Base-by-base conservation (phyloP, 768 basidiomycete species). In the Cantharellus anzutake region DNA sequence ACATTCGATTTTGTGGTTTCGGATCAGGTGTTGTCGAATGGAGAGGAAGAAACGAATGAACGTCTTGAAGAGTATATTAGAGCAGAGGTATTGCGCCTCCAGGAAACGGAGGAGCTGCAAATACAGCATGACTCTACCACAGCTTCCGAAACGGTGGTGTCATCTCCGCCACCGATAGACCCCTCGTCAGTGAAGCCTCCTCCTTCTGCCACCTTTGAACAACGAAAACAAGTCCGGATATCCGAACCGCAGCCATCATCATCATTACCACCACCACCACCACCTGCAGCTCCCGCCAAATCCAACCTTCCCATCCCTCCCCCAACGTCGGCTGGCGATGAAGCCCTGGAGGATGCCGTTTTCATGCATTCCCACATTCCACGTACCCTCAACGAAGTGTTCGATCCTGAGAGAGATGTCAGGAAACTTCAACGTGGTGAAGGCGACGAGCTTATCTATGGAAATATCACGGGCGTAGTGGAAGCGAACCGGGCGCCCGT, bases 301-400 rank as follows among this genome's bases (percentile, higher is more conserved):
- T 29, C 20, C 20, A 29, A 29, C 20, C 20, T 29, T 29, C 20
- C 20, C 20, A 29, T 29, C 20, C 20, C 20, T 29, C 20, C 1
- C 20, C 20, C 20, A 29, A 29, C 20, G 20, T 29, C 20, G 20
- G 20, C 20, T 29, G 29, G 57, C 50, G 60, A 62, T 51, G 57
- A 52, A 5, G 77, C 74, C 4, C 82, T 85, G 55, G 92, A 96
- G 69, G 92, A 98, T 67, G 79, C 80, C 4, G 81, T 98, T 7
- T 99, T 99, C 74, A 71, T 90, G 68, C 77, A 77, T 37, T 87
- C 91, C 1, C 97, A 89, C 72, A 99, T 98, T 64, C 96, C 96
- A 11, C 82, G 93, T 41, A 83, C 81, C 34, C 72, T 99, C 55
- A 87, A 89, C 63, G 91, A 98, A 67, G 84, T 99, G 4, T 88